phyloP scores from a whole-genome alignment of 2,329 filamentous ascomycete species.

The Trichoderma sp. region DNA sequence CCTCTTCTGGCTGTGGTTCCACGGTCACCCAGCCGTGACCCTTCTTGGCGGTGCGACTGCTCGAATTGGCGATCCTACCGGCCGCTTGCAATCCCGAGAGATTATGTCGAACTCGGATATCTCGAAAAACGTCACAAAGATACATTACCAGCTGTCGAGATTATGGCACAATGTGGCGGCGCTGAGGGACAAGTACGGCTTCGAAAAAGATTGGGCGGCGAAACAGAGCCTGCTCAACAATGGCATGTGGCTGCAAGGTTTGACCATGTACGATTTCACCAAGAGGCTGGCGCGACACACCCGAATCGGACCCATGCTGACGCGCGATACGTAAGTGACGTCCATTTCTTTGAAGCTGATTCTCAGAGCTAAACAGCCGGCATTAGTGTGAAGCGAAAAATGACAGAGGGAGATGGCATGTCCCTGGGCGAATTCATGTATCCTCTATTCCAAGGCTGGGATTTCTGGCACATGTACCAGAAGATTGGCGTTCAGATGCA shows the following conservation, averaged over 20 bases:
- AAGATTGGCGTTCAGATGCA: conserved; percentile 75
- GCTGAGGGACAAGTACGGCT: conserved; percentile 68
- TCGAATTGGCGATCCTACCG: conserved; percentile 78
- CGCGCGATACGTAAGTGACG: conserved; percentile 76
- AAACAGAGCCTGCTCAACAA: conserved; percentile 77
- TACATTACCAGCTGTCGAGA: conserved; percentile 70
- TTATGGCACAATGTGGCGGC: conserved; percentile 75
- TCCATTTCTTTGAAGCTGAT: not conserved
- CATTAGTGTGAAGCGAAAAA: conserved; percentile 71
- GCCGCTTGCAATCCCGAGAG: conserved; percentile 65
- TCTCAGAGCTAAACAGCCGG: conserved; percentile 31
- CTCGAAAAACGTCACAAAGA: conserved; percentile 66
- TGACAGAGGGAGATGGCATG: conserved; percentile 88
- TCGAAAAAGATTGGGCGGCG: conserved; percentile 65
- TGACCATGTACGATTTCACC: conserved; percentile 75
- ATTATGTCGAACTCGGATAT: conserved; percentile 56
- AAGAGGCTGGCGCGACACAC: conserved; percentile 72
- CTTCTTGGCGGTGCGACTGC: conserved; percentile 76
- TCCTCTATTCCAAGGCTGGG: conserved; percentile 91
- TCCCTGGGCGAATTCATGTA: conserved; percentile 93
- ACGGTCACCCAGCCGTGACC: conserved; percentile 70
- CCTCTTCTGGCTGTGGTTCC: conserved; percentile 80
- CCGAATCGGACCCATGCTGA: conserved; percentile 83
- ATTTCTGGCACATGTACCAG: conserved; percentile 87
- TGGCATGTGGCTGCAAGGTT: conserved; percentile 75